Percentiles rank a stretch among this genome's conserved stretches.
Evolutionary conservation across 2,329 filamentous ascomycete species (phyloP).

Genomic region (Ambrosiella cleistominuta): DNA sequence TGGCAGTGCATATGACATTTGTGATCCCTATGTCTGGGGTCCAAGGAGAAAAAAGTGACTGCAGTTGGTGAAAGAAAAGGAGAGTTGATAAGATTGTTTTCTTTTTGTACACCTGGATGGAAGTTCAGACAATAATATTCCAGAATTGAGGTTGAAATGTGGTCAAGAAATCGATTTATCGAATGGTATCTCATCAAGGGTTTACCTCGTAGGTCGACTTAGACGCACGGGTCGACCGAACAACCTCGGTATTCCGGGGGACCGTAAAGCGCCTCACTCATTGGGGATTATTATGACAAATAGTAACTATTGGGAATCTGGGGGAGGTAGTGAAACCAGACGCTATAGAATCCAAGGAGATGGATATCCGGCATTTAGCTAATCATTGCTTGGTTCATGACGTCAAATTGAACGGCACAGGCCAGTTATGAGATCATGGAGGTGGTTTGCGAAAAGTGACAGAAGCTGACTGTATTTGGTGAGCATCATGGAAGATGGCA

Average conservation of each 20-base stretch:
- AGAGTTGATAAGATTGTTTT: background rate
- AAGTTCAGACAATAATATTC: background rate
- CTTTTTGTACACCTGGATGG: too few relatives aligned
- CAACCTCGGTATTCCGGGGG: background rate
- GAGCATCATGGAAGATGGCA: background rate
- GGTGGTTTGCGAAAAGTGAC: too few relatives aligned
- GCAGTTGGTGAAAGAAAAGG: background rate
- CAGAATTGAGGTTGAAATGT: background rate
- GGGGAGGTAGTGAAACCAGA: background rate
- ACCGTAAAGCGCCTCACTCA: background rate
- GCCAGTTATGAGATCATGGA: background rate
- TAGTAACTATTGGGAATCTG: background rate
- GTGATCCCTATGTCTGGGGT: background rate
- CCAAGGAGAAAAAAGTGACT: background rate
- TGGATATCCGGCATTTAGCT: background rate
- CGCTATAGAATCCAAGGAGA: background rate
- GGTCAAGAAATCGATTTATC: background rate
- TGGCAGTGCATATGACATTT: background rate
- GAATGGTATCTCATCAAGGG: background rate
- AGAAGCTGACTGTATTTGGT: background rate
- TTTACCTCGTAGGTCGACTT: background rate
- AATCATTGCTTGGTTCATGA: background rate
- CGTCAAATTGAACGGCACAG: background rate
- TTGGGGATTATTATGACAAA: background rate
- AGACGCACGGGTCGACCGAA: background rate